Percentiles rank a stretch among this genome's conserved stretches.
phyloP scores from a whole-genome alignment of 148 eudicot genomes.

The Rhododendron ferrugineum region DNA sequence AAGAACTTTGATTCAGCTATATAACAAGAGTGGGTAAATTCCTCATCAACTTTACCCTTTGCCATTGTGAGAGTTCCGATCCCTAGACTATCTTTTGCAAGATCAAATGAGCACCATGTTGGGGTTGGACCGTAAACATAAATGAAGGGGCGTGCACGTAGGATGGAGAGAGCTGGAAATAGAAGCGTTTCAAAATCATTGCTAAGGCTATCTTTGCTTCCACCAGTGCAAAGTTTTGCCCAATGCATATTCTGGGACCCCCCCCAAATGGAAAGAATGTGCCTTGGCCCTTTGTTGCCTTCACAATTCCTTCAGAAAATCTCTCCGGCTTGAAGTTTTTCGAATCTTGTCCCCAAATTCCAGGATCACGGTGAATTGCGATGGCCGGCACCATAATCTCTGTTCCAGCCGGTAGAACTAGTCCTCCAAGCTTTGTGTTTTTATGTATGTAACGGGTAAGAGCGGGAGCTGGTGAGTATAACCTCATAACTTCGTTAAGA shows the following conservation, averaged over 20 bases:
- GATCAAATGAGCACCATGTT: slow-evolving; percentile 46
- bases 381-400: slow-evolving; percentile 24
- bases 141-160: slow-evolving; percentile 55
- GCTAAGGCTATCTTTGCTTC: slow-evolving; percentile 49
- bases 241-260: slow-evolving; percentile 57
- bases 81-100: slow-evolving; percentile 14
- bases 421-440: slow-evolving; percentile 31
- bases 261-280: slow-evolving; percentile 47
- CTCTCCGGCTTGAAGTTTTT: slow-evolving; percentile 51
- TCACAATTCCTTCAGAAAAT: slow-evolving; percentile 45
- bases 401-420: slow-evolving; percentile 30
- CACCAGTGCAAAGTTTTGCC: slow-evolving; percentile 40
- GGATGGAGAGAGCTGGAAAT: slow-evolving; percentile 39
- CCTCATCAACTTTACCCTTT: not conserved
- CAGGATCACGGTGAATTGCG: slow-evolving; percentile 28
- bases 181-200: slow-evolving; percentile 32
- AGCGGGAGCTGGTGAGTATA: slow-evolving; percentile 30
- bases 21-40: not conserved
- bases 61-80: not conserved
- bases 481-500: slow-evolving; percentile 43
- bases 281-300: slow-evolving; percentile 33
- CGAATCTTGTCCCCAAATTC: slow-evolving; percentile 58
- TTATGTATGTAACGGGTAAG: slow-evolving; percentile 8
- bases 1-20: not conserved
- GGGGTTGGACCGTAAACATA: slow-evolving; percentile 31